Evolutionary conservation across 441 rosid genomes (phyloP).

Genomic region (Flueggea neowawraea): DNA sequence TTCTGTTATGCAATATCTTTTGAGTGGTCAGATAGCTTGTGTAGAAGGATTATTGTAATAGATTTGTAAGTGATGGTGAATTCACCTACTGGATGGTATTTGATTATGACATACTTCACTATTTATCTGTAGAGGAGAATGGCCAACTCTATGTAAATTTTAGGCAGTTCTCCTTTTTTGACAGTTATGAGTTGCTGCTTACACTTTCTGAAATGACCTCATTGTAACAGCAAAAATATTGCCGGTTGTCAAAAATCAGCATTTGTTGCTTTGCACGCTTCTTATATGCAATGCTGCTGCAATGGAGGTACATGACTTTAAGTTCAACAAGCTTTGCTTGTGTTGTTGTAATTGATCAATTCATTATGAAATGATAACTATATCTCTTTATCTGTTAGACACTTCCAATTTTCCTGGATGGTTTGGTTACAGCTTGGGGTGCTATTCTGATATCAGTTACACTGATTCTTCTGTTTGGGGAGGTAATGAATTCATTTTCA

Average conservation of each 20-base stretch:
- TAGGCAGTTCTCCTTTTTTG: neutral
- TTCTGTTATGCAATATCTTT: too few species aligned
- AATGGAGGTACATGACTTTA: slow-evolving; percentile 49
- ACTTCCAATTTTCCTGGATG: slow-evolving; percentile 68
- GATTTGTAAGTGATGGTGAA: neutral
- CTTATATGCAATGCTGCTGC: slow-evolving; percentile 76
- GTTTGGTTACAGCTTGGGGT: slow-evolving; percentile 58
- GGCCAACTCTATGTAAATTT: too few species aligned
- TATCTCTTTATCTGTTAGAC: slow-evolving; percentile 33
- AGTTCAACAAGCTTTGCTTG: neutral
- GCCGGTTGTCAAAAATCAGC: slow-evolving; percentile 66
- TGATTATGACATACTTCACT: too few species aligned
- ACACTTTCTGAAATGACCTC: slow-evolving; percentile 7
- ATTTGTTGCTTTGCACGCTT: slow-evolving; percentile 64
- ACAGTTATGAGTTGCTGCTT: neutral
- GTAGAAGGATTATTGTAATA: neutral
- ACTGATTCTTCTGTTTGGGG: slow-evolving; percentile 69
- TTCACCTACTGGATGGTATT: neutral
- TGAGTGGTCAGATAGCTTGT: too few species aligned
- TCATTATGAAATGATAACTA: neutral
- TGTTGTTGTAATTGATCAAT: neutral
- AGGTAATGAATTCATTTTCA: slow-evolving; percentile 38
- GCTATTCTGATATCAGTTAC: slow-evolving; percentile 70
- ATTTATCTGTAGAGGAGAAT: too few species aligned
- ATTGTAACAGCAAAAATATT: slow-evolving; percentile 55